A percentile compares a stretch with the other conserved stretches of the same genome.
Conservation (phyloP, 306 rosid species). For the Fragaria nilgerrensis region DNA sequence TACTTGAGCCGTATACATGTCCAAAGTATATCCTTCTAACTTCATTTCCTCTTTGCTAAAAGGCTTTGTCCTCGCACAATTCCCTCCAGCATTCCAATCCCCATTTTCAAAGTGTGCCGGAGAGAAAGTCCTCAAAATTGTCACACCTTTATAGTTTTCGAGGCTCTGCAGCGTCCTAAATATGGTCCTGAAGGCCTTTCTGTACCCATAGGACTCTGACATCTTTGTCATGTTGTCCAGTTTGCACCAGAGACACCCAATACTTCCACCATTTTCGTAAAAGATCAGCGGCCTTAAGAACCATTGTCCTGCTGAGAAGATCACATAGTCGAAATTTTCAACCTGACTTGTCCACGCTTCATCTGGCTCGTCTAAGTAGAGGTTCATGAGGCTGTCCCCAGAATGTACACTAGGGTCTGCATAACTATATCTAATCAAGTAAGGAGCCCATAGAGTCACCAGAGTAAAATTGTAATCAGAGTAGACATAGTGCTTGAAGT, state of each 20-base stretch:
- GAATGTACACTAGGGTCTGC: constrained; percentile 45
- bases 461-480: constrained; percentile 68
- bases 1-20: constrained; percentile 48
- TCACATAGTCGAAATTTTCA: constrained; percentile 57
- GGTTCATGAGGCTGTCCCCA: constrained; percentile 47
- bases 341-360: constrained; percentile 54
- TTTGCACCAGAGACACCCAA: constrained; percentile 65
- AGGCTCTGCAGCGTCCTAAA: constrained; percentile 42
- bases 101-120: constrained; percentile 91
- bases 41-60: constrained; percentile 43
- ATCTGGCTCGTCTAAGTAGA: constrained; percentile 66
- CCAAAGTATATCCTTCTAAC: constrained; percentile 31
- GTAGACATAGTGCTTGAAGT: constrained; percentile 52
- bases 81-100: constrained; percentile 84
- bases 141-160: constrained; percentile 56
- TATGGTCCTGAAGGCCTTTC: constrained; percentile 61
- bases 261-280: constrained; percentile 46
- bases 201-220: constrained; percentile 44
- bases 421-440: constrained; percentile 49
- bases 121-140: constrained; percentile 79
- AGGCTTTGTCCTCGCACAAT: constrained; percentile 66
- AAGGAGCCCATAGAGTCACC: constrained; percentile 76
- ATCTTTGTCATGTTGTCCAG: constrained; percentile 40
- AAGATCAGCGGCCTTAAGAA: constrained; percentile 61
- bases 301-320: constrained; percentile 92